Percentiles rank a stretch among this genome's conserved stretches.
These are phyloP conservation scores for Pleurotus citrinopileatus DNA, from an alignment of 768 basidiomycete species.

Conservation along the genomic window DNA sequence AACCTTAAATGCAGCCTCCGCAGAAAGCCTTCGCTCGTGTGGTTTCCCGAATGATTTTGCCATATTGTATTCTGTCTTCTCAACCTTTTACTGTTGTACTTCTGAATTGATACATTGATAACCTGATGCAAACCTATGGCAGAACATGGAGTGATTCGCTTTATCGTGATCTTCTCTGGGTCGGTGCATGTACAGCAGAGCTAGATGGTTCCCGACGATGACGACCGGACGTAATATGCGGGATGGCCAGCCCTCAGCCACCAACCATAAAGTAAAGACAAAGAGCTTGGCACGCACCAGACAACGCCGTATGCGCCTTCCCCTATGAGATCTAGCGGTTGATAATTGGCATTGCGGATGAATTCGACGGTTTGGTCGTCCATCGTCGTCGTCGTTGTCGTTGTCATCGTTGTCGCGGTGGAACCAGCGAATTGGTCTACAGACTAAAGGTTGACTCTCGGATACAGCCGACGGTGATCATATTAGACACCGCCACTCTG, in stretches of 20 bases:
- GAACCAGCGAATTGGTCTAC: not conserved
- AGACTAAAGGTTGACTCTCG: constrained; percentile 7
- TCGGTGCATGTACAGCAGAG: constrained; percentile 85
- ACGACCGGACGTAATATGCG: not conserved
- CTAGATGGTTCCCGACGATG: constrained; percentile 21
- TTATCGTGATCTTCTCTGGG: constrained; percentile 92
- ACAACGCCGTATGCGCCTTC: constrained; percentile 96
- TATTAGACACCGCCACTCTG: not conserved
- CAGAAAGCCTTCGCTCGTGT: too few species aligned
- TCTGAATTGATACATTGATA: too few species aligned
- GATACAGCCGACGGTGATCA: not conserved
- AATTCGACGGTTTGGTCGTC: constrained; percentile 37
- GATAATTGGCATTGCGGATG: constrained; percentile 49
- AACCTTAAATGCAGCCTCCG: too few species aligned
- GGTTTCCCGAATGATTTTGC: too few species aligned
- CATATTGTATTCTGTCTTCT: too few species aligned
- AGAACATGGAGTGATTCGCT: constrained; percentile 97
- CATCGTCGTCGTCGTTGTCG: constrained; percentile 9
- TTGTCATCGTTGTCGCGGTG: not conserved
- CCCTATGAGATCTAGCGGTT: constrained; percentile 84
- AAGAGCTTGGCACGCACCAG: constrained; percentile 31
- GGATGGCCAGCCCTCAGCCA: not conserved
- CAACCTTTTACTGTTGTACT: too few species aligned
- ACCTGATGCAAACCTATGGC: too few species aligned
- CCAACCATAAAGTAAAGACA: not conserved